These are phyloP conservation scores for Ganoderma leucocontextum DNA, from an alignment of 1,284 basidiomycete species.

Conservation along the genomic window DNA sequence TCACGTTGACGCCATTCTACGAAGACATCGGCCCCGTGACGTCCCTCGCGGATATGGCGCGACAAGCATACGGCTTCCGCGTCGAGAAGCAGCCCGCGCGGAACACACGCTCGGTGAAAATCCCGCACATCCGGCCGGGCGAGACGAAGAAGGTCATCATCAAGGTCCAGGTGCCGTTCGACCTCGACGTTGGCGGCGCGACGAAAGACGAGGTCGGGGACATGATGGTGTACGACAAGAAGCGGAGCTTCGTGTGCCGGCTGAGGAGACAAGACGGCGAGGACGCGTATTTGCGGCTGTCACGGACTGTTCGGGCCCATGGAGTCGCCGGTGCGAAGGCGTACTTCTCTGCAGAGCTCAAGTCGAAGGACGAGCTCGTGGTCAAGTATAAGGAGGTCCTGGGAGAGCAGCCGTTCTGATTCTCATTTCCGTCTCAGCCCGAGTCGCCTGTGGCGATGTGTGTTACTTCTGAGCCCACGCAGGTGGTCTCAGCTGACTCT, in stretches of 20 bases:
- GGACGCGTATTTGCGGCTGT: conserved; percentile 50
- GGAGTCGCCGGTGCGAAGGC: conserved; percentile 59
- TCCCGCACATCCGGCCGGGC: conserved; percentile 34
- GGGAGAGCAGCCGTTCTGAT: conserved; percentile 48
- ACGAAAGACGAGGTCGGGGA: conserved; percentile 28
- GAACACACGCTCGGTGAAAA: conserved; percentile 38
- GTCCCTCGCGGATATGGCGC: conserved; percentile 45
- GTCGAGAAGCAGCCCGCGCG: conserved; percentile 32
- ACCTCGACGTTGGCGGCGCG: background rate
- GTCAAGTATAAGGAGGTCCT: conserved; percentile 59
- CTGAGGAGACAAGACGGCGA: conserved; percentile 46
- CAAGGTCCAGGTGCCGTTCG: conserved; percentile 58
- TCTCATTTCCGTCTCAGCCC: background rate
- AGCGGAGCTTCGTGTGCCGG: conserved; percentile 56
- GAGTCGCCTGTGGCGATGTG: background rate
- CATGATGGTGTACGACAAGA: conserved; percentile 59
- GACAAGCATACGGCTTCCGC: conserved; percentile 45
- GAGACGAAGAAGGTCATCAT: conserved; percentile 54
- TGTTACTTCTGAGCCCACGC: background rate
- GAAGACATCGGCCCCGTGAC: conserved; percentile 35
- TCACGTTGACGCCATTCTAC: conserved; percentile 57
- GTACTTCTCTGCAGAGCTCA: conserved; percentile 63
- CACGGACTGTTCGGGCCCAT: conserved; percentile 45
- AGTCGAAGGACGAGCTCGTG: conserved; percentile 52
- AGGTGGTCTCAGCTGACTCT: background rate